Percentiles rank a stretch among this genome's conserved stretches.
These are phyloP conservation scores for Penicillium fimorum DNA, from an alignment of 495 filamentous ascomycete genomes.

Conservation along the genomic window DNA sequence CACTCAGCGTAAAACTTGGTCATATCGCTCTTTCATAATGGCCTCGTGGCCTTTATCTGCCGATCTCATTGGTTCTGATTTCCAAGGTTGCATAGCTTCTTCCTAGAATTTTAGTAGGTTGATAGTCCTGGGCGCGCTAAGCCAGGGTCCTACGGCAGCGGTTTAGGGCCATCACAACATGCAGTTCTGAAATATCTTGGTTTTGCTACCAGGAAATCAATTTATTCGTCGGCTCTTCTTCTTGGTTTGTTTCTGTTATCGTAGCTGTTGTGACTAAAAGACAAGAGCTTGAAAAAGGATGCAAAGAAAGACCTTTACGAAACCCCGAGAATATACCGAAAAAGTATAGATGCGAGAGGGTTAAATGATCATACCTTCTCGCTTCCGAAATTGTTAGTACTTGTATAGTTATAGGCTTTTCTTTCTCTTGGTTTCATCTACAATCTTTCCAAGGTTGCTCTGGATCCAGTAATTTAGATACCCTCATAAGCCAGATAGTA, in stretches of 20 bases:
- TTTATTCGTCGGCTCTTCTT: background rate
- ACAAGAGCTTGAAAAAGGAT: too few relatives aligned
- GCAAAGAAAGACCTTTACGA: too few relatives aligned
- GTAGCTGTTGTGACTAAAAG: too few relatives aligned
- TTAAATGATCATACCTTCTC: too few relatives aligned
- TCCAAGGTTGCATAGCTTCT: background rate
- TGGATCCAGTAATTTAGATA: background rate
- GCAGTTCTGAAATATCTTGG: background rate
- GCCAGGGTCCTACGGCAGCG: background rate
- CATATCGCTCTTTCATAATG: background rate
- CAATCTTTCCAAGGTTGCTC: background rate
- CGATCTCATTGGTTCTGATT: constrained; percentile 4
- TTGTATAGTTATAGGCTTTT: background rate
- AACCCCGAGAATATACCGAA: too few relatives aligned
- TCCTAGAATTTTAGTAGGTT: background rate
- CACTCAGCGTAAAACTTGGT: background rate
- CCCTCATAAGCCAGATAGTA: background rate
- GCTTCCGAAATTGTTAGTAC: background rate
- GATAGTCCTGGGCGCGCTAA: background rate
- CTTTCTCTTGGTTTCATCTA: background rate
- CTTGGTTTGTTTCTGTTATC: too few relatives aligned
- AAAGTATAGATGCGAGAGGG: too few relatives aligned
- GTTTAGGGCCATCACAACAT: background rate
- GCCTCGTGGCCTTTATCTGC: constrained; percentile 4
- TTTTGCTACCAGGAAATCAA: background rate